A percentile compares a stretch with the other conserved stretches of the same genome.
phyloP scores from a whole-genome alignment of 139 green algal species.

The Tetradesmus lagerheimii region DNA sequence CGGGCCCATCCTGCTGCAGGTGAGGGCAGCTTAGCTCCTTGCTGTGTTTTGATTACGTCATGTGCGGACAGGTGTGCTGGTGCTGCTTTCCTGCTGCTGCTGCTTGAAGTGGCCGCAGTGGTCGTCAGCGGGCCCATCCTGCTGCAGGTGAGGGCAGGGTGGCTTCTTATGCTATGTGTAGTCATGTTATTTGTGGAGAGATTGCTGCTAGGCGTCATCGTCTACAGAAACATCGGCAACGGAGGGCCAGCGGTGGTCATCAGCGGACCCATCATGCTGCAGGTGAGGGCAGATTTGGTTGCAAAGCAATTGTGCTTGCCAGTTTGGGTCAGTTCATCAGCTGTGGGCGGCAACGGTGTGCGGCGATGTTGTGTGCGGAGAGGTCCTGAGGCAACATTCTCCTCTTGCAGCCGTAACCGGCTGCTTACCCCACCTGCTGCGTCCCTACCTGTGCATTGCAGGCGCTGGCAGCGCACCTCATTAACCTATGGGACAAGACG shows the following conservation, averaged over 20 bases:
- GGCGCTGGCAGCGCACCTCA: conserved; percentile 18
- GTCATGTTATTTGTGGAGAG: background rate
- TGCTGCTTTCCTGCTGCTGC: too few relatives aligned
- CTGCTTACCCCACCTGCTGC: too few relatives aligned
- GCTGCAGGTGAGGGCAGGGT: background rate
- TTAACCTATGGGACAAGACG: conserved; percentile 45
- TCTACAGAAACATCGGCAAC: background rate
- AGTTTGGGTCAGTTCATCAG: too few relatives aligned
- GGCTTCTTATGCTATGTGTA: background rate
- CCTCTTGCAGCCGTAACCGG: too few relatives aligned
- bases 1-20: conserved; percentile 32
- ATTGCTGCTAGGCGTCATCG: background rate
- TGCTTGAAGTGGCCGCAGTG: too few relatives aligned
- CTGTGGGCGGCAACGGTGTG: too few relatives aligned
- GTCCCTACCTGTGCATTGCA: too few relatives aligned
- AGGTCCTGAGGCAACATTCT: too few relatives aligned
- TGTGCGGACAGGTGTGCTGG: background rate
- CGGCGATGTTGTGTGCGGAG: too few relatives aligned
- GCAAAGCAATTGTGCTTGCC: too few relatives aligned
- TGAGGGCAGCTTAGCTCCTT: too few relatives aligned
- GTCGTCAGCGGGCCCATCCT: conserved; percentile 19
- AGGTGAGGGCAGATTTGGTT: too few relatives aligned
- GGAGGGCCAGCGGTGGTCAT: conserved; percentile 29
- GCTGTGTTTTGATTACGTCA: background rate
- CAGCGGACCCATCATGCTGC: conserved; percentile 21